A percentile compares a stretch with the other conserved stretches of the same genome.
These are phyloP conservation scores for Hibiscus tridactylites DNA, from an alignment of 345 rosid genomes.

Conservation along the genomic window DNA sequence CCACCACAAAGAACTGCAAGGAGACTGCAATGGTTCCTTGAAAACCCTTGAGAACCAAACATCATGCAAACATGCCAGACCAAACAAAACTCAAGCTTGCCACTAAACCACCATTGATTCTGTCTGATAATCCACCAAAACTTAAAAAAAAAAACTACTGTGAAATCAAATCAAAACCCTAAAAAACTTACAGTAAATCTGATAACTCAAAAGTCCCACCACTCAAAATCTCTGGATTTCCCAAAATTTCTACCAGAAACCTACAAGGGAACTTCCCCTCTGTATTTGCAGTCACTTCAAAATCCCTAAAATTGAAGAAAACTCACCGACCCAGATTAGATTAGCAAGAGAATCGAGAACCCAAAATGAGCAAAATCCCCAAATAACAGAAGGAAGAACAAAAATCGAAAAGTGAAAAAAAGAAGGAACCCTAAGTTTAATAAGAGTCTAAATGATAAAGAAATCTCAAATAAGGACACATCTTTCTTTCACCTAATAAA, in stretches of 20 bases:
- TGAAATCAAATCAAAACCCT: conserved; percentile 27
- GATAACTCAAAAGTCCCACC: conserved; percentile 9
- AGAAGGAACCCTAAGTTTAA: conserved; percentile 25
- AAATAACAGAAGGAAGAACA: conserved; percentile 8
- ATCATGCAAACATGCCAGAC: conserved; percentile 69
- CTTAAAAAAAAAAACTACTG: conserved; percentile 7
- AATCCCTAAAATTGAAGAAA: conserved; percentile 22
- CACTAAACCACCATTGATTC: conserved; percentile 3
- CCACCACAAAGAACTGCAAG: conserved; percentile 67
- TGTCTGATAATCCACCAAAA: not conserved
- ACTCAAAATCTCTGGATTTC: conserved; percentile 9
- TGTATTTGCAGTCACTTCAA: not conserved
- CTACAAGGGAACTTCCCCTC: conserved; percentile 2
- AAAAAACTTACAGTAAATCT: conserved; percentile 15
- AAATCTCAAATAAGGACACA: conserved; percentile 25
- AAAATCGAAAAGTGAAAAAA: conserved; percentile 16
- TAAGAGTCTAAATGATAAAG: conserved; percentile 14
- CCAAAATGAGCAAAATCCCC: conserved; percentile 12
- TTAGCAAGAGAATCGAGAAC: conserved; percentile 11
- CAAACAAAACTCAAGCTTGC: conserved; percentile 15
- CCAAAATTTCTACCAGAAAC: conserved; percentile 12
- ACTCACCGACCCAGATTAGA: conserved; percentile 19
- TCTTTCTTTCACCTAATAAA: conserved; percentile 25
- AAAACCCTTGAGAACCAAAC: conserved; percentile 88
- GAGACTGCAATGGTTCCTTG: conserved; percentile 79